Percentiles rank a stretch among this genome's conserved stretches.
Conservation (phyloP, 345 rosid species). For the Euphorbia pulcherrima region DNA sequence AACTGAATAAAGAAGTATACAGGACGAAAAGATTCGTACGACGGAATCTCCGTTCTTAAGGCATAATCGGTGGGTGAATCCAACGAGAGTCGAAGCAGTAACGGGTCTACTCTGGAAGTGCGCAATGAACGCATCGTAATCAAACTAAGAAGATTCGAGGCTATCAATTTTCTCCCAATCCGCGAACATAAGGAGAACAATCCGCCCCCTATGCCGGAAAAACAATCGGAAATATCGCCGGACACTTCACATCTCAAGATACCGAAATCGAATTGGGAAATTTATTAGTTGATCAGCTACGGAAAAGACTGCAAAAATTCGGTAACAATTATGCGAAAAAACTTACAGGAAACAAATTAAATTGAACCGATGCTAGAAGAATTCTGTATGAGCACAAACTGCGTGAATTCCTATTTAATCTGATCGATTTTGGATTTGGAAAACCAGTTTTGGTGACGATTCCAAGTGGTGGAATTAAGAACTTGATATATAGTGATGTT, state of each 20-base stretch:
- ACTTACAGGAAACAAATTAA: slow-evolving; percentile 8
- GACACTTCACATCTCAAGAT: slow-evolving; percentile 11
- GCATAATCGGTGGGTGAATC: slow-evolving; percentile 15
- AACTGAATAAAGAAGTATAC: background rate
- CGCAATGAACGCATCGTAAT: slow-evolving; percentile 18
- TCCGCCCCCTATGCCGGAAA: slow-evolving; percentile 10
- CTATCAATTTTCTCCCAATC: slow-evolving; percentile 17
- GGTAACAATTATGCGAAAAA: slow-evolving; percentile 5
- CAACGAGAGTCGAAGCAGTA: slow-evolving; percentile 23
- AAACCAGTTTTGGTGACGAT: slow-evolving; percentile 38
- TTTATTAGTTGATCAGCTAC: slow-evolving; percentile 25
- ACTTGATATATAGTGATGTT: slow-evolving; percentile 22
- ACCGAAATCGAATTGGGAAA: slow-evolving; percentile 15
- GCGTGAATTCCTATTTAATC: slow-evolving; percentile 26
- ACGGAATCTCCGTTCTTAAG: slow-evolving; percentile 9
- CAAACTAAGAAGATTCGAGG: background rate
- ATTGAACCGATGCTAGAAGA: slow-evolving; percentile 7
- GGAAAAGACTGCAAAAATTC: slow-evolving; percentile 15
- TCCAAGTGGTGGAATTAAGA: slow-evolving; percentile 27
- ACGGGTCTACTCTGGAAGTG: slow-evolving; percentile 26
- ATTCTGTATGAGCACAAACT: slow-evolving; percentile 17
- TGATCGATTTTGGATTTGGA: slow-evolving; percentile 41
- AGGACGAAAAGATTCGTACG: slow-evolving; percentile 18
- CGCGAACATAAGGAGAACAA: slow-evolving; percentile 8
- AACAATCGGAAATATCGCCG: slow-evolving; percentile 15